Conservation (phyloP, 2,329 filamentous ascomycete species). For the Coniochaeta prunicola region DNA sequence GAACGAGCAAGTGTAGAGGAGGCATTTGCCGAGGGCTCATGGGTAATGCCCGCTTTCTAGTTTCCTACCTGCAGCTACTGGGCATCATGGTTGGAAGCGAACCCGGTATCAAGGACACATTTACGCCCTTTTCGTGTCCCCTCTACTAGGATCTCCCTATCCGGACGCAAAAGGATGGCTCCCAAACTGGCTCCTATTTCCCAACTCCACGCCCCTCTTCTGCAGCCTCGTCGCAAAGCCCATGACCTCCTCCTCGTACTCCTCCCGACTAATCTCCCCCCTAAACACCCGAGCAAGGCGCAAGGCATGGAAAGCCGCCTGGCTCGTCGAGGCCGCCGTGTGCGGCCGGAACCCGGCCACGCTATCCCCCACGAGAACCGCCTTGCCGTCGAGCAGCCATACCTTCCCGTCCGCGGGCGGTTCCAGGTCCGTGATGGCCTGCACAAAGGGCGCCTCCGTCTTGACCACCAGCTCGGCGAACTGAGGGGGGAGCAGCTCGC, state of each 20-base stretch:
- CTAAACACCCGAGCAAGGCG: background rate
- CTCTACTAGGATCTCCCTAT: background rate
- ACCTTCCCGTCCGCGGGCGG: background rate
- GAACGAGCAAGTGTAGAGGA: background rate
- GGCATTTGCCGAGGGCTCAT: background rate
- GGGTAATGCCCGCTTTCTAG: background rate
- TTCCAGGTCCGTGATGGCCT: background rate
- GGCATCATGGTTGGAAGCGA: background rate
- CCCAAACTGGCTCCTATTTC: conserved; percentile 2
- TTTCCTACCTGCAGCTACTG: background rate
- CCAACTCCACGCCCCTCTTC: background rate
- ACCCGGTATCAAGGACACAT: background rate
- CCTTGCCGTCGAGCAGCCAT: conserved; percentile 4
- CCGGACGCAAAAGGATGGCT: background rate
- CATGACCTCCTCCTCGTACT: conserved; percentile 1
- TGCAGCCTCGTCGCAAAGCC: background rate
- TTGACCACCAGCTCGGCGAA: conserved; percentile 1
- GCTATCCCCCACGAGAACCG: conserved; percentile 35
- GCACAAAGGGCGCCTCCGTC: conserved; percentile 1
- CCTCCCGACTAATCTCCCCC: background rate
- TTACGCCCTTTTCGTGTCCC: too few species aligned
- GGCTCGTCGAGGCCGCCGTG: conserved; percentile 1
- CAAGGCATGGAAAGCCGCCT: conserved; percentile 1
- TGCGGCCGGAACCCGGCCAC: conserved; percentile 34
- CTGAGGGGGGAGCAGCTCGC: background rate